Evolutionary conservation across 306 rosid genomes (phyloP), one percentile per base, ranked within the genome.

Genomic region (Myrica gale): DNA sequence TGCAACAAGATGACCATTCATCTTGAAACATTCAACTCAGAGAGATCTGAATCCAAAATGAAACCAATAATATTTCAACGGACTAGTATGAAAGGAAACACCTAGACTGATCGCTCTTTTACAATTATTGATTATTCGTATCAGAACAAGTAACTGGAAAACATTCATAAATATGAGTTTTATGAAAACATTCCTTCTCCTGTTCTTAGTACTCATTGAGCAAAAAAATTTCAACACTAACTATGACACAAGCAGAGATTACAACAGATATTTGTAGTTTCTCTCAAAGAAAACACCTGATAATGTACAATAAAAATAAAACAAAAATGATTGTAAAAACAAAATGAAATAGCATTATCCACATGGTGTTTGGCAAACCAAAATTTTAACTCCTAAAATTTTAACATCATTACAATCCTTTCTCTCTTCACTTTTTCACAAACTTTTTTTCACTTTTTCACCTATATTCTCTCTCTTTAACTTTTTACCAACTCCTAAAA

Each of bases 1-100:
- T 92, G 74, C 74, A 79, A 83, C 69, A 77, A 60, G 66, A 74
- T 54, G 58, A 47, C 71, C 60, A 65, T 60, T 41, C 69, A 67
- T 73, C 56, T 13, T 66, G 42, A 78, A 79, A 48, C 63, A 62
- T 79, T 51, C 47, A 70, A 5, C 51, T 63, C 43, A 54, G 54
- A 70, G 23, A 53, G 44, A 47, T 45, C 43, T 62, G 12, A 55
- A 32, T 74, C 32, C 71, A 21, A 57, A 60, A 74, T 20, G 57
- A 60, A 75, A 16, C 41, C 63, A 74, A n/a, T 60, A 47, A 46
- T 60, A 68, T 69, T 48, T 57, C 52, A 1, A 74, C 5, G 54
- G 16, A 12, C 44, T 12, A 42, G 66, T 17, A 50, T 7, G 45
- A 32, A 60, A 80, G 43, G 63, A 11, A 52, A 69, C 23, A 17